These are phyloP conservation scores for Mycena sp. DNA, from an alignment of 1,284 basidiomycete genomes.

Conservation along the genomic window DNA sequence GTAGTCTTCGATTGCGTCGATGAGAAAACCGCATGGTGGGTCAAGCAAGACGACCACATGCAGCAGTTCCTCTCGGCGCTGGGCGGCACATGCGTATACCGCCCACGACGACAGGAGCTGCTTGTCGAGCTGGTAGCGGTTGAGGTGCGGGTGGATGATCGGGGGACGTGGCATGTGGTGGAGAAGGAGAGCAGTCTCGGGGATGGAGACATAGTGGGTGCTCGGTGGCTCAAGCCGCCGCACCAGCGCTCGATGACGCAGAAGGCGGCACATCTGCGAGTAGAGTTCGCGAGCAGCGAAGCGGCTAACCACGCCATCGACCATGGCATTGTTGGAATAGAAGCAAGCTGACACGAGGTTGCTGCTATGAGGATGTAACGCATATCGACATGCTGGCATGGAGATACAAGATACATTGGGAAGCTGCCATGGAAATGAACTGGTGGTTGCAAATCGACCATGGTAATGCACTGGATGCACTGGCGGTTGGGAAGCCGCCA, in stretches of 20 bases:
- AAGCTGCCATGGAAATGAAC: too few species aligned
- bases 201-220: background rate
- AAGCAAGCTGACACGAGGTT: too few species aligned
- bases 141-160: background rate
- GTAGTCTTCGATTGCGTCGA: background rate
- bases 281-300: background rate
- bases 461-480: too few species aligned
- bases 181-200: background rate
- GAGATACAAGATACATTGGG: too few species aligned
- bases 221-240: background rate
- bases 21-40: background rate
- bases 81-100: background rate
- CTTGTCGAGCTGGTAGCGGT: background rate
- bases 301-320: constrained; percentile 12
- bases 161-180: background rate
- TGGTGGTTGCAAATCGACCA: too few species aligned
- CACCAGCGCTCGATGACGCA: background rate
- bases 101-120: background rate
- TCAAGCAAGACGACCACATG: background rate
- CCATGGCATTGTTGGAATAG: too few species aligned
- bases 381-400: too few species aligned
- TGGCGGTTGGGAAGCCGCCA: too few species aligned
- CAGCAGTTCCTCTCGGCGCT: background rate
- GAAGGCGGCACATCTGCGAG: background rate
- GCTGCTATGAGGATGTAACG: too few species aligned